Evolutionary conservation across 805 yeast genomes (phyloP).

Genomic region (Lipomyces chichibuensis): DNA sequence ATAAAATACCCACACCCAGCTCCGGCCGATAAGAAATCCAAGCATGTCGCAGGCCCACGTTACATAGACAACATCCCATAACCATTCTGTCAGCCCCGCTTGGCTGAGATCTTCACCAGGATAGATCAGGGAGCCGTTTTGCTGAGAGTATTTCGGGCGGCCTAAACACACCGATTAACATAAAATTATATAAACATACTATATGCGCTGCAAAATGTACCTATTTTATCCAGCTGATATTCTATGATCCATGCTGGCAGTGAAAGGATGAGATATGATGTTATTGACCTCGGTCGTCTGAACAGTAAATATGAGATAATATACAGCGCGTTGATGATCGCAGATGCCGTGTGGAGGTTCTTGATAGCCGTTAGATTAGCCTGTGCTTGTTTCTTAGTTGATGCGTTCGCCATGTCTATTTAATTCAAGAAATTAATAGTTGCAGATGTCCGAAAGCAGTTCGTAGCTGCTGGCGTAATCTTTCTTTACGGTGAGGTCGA

Average conservation of each 20-base stretch:
- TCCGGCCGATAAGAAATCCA: conserved; percentile 57
- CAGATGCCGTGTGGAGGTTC: conserved; percentile 45
- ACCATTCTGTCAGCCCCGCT: conserved; percentile 68
- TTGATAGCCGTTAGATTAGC: conserved; percentile 44
- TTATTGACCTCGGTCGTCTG: conserved; percentile 52
- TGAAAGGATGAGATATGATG: conserved; percentile 50
- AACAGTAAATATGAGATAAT: conserved; percentile 48
- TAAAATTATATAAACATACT: background rate
- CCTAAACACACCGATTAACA: conserved; percentile 39
- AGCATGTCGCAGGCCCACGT: conserved; percentile 62
- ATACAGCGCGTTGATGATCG: conserved; percentile 48
- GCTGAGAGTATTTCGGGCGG: conserved; percentile 55
- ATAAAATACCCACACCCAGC: conserved; percentile 62
- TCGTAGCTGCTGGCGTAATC: background rate
- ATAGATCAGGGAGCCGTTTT: conserved; percentile 52
- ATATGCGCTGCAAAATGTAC: conserved; percentile 11
- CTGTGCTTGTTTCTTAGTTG: conserved; percentile 48
- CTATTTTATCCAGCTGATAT: conserved; percentile 59
- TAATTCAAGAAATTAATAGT: background rate
- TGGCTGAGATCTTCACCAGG: conserved; percentile 67
- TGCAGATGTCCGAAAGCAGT: background rate
- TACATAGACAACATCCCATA: conserved; percentile 69
- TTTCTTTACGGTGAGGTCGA: background rate
- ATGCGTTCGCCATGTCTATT: conserved; percentile 50
- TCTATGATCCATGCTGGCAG: conserved; percentile 52